phyloP scores from a whole-genome alignment of 2,329 filamentous ascomycete genomes.

The Alternaria conjuncta region DNA sequence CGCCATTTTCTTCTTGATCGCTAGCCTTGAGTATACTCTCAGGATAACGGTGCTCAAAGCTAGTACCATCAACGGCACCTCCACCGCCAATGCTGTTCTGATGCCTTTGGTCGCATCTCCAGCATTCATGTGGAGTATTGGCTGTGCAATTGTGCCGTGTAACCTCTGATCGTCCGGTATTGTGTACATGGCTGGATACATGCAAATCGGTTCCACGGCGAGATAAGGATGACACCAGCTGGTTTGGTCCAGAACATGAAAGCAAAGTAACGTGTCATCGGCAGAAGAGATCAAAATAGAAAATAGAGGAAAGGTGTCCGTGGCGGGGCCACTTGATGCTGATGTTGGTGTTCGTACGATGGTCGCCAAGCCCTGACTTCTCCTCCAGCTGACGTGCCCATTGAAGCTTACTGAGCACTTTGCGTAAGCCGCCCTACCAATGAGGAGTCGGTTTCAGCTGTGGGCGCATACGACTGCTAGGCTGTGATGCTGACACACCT shows the following conservation, averaged over 20 bases:
- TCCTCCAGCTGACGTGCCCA: slow-evolving; percentile 17
- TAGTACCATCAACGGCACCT: slow-evolving; percentile 34
- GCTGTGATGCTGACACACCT: slow-evolving; percentile 12
- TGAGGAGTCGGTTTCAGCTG: neutral
- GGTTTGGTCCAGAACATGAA: neutral
- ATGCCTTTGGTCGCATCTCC: slow-evolving; percentile 12
- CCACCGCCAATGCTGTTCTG: slow-evolving; percentile 28
- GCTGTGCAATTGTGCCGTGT: neutral
- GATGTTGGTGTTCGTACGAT: slow-evolving; percentile 7
- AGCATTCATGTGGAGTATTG: slow-evolving; percentile 4
- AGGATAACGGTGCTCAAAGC: slow-evolving; percentile 30
- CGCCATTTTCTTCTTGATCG: slow-evolving; percentile 32
- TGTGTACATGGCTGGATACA: slow-evolving; percentile 6
- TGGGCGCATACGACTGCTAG: slow-evolving; percentile 1
- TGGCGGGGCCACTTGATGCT: slow-evolving; percentile 13
- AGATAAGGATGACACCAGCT: neutral
- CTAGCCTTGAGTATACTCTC: slow-evolving; percentile 31
- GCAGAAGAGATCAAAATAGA: slow-evolving; percentile 2
- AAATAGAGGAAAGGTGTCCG: neutral
- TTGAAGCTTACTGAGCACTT: slow-evolving; percentile 26
- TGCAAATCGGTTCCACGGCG: neutral
- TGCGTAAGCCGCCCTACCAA: slow-evolving; percentile 13
- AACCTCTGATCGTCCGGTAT: neutral
- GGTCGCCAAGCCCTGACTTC: slow-evolving; percentile 13
- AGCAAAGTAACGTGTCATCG: slow-evolving; percentile 3